These are phyloP conservation scores for Geosmithia morbida DNA, from an alignment of 2,329 filamentous ascomycete species.

Conservation along the genomic window DNA sequence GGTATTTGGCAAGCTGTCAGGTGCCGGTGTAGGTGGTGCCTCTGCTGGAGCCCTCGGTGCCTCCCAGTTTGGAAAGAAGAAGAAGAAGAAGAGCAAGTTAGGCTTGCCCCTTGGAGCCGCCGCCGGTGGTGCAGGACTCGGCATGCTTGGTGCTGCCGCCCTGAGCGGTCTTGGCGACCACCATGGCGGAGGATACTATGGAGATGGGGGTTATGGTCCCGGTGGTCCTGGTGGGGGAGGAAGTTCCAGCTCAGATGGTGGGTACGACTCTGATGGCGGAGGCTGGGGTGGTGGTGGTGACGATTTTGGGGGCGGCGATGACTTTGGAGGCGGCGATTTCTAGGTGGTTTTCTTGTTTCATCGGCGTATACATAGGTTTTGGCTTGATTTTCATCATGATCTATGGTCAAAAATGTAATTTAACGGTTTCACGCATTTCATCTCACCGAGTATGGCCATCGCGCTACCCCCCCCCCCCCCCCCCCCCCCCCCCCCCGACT, in stretches of 20 bases:
- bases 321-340: conserved; percentile 1
- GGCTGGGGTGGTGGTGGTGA: not conserved
- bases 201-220: not conserved
- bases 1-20: conserved; percentile 1
- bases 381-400: not conserved
- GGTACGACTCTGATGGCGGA: not conserved
- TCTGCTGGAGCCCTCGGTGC: not conserved
- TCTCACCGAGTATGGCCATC: too few species aligned
- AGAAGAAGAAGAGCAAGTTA: conserved; percentile 2
- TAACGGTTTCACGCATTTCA: not conserved
- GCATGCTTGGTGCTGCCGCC: not conserved
- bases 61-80: not conserved
- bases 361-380: not conserved
- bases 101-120: conserved; percentile 1
- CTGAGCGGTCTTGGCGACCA: not conserved
- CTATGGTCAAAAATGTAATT: not conserved
- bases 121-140: conserved; percentile 1
- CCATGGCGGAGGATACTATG: not conserved
- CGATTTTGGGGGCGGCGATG: conserved; percentile 1
- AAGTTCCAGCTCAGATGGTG: not conserved
- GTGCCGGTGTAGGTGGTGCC: not conserved
- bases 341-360: not conserved
- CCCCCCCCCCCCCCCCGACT: too few species aligned
- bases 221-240: not conserved
- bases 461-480: too few species aligned